Evolutionary conservation across 345 rosid genomes (phyloP), one percentile per base, ranked within the genome.

Genomic region (Arabidopsis suecica): DNA sequence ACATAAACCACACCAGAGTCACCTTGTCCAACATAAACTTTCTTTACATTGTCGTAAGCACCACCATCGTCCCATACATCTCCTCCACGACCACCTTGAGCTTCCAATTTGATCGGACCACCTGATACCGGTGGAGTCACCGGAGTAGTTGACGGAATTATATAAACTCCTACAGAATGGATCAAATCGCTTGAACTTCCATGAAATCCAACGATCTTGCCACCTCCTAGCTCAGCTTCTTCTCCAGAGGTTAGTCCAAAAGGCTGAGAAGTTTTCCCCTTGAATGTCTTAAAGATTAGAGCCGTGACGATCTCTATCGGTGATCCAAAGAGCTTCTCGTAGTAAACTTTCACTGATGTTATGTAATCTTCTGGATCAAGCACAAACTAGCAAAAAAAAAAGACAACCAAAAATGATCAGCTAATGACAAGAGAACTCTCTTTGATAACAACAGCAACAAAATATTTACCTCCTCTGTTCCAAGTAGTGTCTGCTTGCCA

Each of bases 61-160:
- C 81, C 78, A 78, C 77, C 73, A 42, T 78, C 81, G 64, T 78
- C 81, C 81, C 81, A 78, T 22, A 33, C 0, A 11, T 72, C 69
- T 59, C 73, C 81, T 40, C 81, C 81, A 59, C 72, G 72, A 8
- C 81, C 81, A 66, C 81, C 78, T 71, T 64, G 60, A 55, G 80
- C 80, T 47, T 77, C 80, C 76, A 69, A 9, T 57, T 77, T 77
- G 20, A 71, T 56, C 14, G 71, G 66, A 75, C 14, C 63, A 63
- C 58, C 37, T 32, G 80, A 54, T 28, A 9, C 61, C 10, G 74
- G 68, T 0, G 79, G 64, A 69, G 25, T 13, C 44, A 75, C 44
- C 5, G 80, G 71, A 0, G 80, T 63, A 6, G 72, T 28, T 38
- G 80, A 56, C 3, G 70, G 33, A 61, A 23, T 3, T 22, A 73